Evolutionary conservation across 805 yeast species (phyloP).

Genomic region (Ogataea trehaloabstinens): DNA sequence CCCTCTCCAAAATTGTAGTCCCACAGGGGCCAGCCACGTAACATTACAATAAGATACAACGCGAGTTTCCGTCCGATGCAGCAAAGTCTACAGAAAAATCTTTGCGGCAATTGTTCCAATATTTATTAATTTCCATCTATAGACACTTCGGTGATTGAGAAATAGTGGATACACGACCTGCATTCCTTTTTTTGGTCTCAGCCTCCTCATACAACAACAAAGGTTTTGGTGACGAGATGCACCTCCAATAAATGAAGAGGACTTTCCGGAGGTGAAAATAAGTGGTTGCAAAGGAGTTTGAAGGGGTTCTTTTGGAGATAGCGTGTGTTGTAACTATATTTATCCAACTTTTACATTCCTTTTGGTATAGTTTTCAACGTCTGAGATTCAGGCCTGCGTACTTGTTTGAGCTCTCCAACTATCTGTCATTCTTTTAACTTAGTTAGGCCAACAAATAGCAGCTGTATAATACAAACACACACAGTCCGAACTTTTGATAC

Average conservation of each 20-base stretch:
- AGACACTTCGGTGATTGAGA: constrained; percentile 4
- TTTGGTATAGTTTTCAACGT: background rate
- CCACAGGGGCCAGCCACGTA: constrained; percentile 2
- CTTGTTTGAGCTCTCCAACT: constrained; percentile 1
- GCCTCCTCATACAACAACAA: constrained; percentile 4
- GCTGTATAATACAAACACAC: no score
- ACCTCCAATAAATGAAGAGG: constrained; percentile 1
- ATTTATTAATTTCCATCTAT: constrained; percentile 5
- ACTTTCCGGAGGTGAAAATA: background rate
- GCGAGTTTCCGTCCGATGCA: background rate
- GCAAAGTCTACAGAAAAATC: background rate
- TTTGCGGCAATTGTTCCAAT: background rate
- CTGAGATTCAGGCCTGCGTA: background rate
- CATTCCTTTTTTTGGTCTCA: constrained; percentile 1
- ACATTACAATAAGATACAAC: background rate
- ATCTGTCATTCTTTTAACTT: background rate
- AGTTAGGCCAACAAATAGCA: background rate
- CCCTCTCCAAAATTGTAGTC: background rate
- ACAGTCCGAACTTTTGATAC: no score
- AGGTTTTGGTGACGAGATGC: background rate
- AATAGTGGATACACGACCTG: constrained; percentile 3
- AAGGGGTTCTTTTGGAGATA: background rate
- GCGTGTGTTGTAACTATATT: constrained; percentile 2
- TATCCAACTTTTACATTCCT: constrained; percentile 12
- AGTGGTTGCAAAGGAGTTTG: background rate